Percentiles rank a stretch among this genome's conserved stretches.
phyloP scores from a whole-genome alignment of 2,329 filamentous ascomycete species.

The Dactylellina leptospora region DNA sequence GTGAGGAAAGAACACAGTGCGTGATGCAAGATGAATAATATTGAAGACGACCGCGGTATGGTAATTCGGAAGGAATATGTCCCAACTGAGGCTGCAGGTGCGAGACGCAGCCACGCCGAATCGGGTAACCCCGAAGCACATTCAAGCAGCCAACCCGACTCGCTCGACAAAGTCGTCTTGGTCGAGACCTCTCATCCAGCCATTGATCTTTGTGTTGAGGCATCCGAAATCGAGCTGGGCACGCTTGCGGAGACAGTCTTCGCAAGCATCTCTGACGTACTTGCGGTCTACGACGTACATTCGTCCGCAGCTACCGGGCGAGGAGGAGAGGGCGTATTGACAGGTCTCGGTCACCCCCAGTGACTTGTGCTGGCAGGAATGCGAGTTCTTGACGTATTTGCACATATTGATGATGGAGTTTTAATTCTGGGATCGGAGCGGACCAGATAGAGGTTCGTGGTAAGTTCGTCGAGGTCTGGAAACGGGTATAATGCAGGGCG shows the following conservation, averaged over 20 bases:
- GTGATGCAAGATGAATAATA: too few relatives aligned
- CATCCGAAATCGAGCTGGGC: constrained; percentile 39
- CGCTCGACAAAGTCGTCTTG: constrained; percentile 40
- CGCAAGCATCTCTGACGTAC: constrained; percentile 45
- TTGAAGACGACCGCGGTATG: too few relatives aligned
- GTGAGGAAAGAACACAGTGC: too few relatives aligned
- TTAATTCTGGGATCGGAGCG: neutral
- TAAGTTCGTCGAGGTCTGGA: neutral
- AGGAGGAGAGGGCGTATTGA: constrained; percentile 46
- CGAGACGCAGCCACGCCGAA: too few relatives aligned
- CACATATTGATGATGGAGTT: constrained; percentile 30
- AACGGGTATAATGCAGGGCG: constrained; percentile 2
- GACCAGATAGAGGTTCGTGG: neutral
- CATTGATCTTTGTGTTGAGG: constrained; percentile 45
- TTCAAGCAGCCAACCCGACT: constrained; percentile 32
- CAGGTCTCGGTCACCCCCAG: constrained; percentile 44
- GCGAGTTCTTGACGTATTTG: constrained; percentile 52
- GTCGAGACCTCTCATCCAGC: constrained; percentile 44
- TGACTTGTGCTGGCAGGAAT: constrained; percentile 51
- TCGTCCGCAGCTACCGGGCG: constrained; percentile 46
- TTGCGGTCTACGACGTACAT: constrained; percentile 48
- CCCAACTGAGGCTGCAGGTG: neutral
- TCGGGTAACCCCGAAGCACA: neutral
- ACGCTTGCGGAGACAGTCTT: constrained; percentile 45
- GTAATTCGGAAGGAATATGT: neutral